phyloP scores from a whole-genome alignment of 169 alveolate genomes.

The Plasmodium gonderi region DNA sequence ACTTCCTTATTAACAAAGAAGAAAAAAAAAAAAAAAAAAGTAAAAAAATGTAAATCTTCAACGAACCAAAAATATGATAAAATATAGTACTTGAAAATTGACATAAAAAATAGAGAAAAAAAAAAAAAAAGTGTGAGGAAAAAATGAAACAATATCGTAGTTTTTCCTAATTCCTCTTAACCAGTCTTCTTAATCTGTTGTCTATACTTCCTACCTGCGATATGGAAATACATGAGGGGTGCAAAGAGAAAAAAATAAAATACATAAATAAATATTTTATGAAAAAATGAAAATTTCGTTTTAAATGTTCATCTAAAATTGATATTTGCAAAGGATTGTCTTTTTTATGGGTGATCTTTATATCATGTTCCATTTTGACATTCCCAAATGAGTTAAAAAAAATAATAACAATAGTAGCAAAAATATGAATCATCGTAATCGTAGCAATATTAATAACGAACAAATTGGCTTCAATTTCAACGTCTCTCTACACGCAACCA shows the following conservation, averaged over 20 bases:
- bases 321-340: not conserved
- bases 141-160: not conserved
- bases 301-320: not conserved
- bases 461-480: too few species aligned
- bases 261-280: not conserved
- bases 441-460: too few species aligned
- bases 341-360: not conserved
- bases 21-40: too few species aligned
- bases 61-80: not conserved
- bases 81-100: not conserved
- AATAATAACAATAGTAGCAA: not conserved
- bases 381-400: not conserved
- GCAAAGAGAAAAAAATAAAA: not conserved
- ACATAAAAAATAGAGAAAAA: not conserved
- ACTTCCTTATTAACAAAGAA: too few species aligned
- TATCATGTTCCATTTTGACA: not conserved
- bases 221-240: not conserved
- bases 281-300: not conserved
- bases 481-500: not conserved
- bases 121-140: not conserved
- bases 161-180: not conserved
- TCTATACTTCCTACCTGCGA: slow-evolving; percentile 63
- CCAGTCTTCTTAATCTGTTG: slow-evolving; percentile 74
- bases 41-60: not conserved
- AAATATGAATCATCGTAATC: too few species aligned